Conservation (phyloP, 2,329 filamentous ascomycete genomes). For the Pseudogymnoascus sp. region DNA sequence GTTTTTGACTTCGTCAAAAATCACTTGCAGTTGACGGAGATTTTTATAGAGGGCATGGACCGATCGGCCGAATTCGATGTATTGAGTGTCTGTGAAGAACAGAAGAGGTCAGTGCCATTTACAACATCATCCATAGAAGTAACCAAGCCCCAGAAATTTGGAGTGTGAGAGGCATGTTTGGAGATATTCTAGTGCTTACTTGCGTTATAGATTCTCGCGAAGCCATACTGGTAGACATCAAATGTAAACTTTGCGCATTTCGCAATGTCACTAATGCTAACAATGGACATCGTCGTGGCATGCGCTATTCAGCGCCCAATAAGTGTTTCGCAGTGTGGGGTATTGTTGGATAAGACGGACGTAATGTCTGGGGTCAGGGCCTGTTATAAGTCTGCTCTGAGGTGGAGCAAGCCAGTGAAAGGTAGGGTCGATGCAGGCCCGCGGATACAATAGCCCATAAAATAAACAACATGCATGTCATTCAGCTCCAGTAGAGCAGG, state of each 20-base stretch:
- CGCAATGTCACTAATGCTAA: background rate
- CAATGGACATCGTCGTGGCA: background rate
- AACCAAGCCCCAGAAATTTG: background rate
- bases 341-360: background rate
- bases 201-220: background rate
- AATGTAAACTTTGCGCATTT: background rate
- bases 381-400: background rate
- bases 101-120: background rate
- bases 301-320: slow-evolving; percentile 7
- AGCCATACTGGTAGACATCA: background rate
- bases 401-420: background rate
- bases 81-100: background rate
- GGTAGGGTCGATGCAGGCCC: background rate
- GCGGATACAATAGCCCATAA: background rate
- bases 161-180: background rate
- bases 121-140: background rate
- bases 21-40: background rate
- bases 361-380: background rate
- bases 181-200: background rate
- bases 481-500: background rate
- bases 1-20: background rate
- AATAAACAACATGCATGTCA: slow-evolving; percentile 6
- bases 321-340: slow-evolving; percentile 1
- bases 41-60: background rate
- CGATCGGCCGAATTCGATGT: background rate